These are phyloP conservation scores for Suillus ampliporus DNA, from an alignment of 768 basidiomycete species.

Conservation along the genomic window DNA sequence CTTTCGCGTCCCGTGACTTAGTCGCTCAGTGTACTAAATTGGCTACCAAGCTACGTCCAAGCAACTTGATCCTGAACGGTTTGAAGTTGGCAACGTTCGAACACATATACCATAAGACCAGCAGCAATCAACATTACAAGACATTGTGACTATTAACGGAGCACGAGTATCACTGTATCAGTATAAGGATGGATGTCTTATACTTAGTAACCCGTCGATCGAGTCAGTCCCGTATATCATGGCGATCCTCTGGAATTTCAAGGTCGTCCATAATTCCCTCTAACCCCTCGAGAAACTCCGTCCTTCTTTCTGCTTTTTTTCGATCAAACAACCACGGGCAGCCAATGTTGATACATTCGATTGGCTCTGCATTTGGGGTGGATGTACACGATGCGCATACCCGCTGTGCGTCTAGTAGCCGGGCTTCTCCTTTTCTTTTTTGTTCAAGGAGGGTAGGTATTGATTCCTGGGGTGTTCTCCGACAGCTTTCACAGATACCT, in stretches of 20 bases:
- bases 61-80: too few species aligned
- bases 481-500: constrained; percentile 76
- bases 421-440: constrained; percentile 57
- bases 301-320: constrained; percentile 56
- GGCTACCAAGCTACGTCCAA: too few species aligned
- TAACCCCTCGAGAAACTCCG: constrained; percentile 36
- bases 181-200: not conserved
- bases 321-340: constrained; percentile 85
- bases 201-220: not conserved
- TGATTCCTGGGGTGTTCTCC: constrained; percentile 53
- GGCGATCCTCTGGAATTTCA: constrained; percentile 14
- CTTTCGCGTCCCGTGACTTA: not conserved
- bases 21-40: too few species aligned
- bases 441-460: constrained; percentile 62
- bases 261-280: constrained; percentile 37
- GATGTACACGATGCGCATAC: constrained; percentile 77
- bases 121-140: too few species aligned
- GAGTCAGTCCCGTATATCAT: not conserved
- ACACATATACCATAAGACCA: not conserved
- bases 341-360: constrained; percentile 83
- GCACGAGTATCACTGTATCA: too few species aligned
- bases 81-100: too few species aligned
- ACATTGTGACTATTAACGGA: not conserved
- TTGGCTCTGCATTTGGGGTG: constrained; percentile 58
- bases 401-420: constrained; percentile 60